Conservation (phyloP, 2,329 filamentous ascomycete species). For the Cercospora citrullina region DNA sequence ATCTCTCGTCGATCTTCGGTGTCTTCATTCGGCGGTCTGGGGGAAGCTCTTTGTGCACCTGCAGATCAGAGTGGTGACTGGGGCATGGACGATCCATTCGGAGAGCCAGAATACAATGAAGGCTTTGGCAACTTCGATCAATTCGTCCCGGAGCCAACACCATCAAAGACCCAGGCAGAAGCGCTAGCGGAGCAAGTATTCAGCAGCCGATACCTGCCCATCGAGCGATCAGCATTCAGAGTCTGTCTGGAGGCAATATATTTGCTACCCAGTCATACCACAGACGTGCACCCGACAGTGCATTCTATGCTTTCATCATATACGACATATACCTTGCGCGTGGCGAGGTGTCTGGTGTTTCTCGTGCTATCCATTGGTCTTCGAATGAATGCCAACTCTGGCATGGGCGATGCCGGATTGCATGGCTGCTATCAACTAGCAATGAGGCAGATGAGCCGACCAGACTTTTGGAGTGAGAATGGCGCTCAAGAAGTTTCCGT, state of each 20-base stretch:
- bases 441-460: constrained; percentile 16
- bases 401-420: not conserved
- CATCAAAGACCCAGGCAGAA: constrained; percentile 12
- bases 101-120: not conserved
- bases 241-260: constrained; percentile 23
- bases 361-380: constrained; percentile 19
- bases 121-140: not conserved
- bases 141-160: not conserved
- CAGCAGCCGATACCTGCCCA: constrained; percentile 1
- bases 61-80: constrained; percentile 13
- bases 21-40: constrained; percentile 21
- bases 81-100: constrained; percentile 14
- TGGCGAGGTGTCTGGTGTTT: constrained; percentile 20
- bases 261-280: not conserved
- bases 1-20: constrained; percentile 21
- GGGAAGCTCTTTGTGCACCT: constrained; percentile 15
- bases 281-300: constrained; percentile 1
- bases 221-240: constrained; percentile 21
- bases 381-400: constrained; percentile 2
- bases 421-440: constrained; percentile 16
- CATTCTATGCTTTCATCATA: constrained; percentile 12
- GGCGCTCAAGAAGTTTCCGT: constrained; percentile 11
- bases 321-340: constrained; percentile 17
- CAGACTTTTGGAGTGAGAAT: constrained; percentile 19
- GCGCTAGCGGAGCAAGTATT: constrained; percentile 14